Percentiles rank a stretch among this genome's conserved stretches.
Conservation (phyloP, 2,329 filamentous ascomycete genomes). For the Trichoderma sp. region DNA sequence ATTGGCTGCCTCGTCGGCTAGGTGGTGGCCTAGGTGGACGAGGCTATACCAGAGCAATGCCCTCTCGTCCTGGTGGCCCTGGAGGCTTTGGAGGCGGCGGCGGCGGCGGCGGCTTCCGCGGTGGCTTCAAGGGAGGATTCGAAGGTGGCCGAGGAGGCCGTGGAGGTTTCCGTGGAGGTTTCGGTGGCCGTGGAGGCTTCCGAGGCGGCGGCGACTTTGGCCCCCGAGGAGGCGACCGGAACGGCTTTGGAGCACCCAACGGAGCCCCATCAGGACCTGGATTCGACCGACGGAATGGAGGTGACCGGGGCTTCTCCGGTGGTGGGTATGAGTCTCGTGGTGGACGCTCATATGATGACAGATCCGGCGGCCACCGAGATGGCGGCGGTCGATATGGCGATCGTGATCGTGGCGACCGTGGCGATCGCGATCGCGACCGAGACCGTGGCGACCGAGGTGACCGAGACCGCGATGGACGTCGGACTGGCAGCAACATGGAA, state of each 20-base stretch:
- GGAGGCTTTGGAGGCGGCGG: conserved; percentile 53
- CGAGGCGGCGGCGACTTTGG: conserved; percentile 42
- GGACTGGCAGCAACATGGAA: conserved; percentile 78
- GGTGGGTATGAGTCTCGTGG: conserved; percentile 57
- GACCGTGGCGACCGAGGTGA: conserved; percentile 31
- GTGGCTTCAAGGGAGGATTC: conserved; percentile 42
- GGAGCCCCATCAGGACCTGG: conserved; percentile 61
- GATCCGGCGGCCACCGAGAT: conserved; percentile 51
- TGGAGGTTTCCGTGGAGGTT: conserved; percentile 50
- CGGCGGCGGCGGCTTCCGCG: conserved; percentile 45
- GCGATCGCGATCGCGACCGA: conserved; percentile 38
- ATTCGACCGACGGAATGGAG: conserved; percentile 44
- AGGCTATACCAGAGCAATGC: conserved; percentile 81
- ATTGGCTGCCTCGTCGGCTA: conserved; percentile 87
- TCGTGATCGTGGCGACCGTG: conserved; percentile 43
- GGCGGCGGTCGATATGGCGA: conserved; percentile 42
- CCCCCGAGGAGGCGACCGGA: conserved; percentile 37
- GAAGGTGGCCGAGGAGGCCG: conserved; percentile 49
- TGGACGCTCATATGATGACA: conserved; percentile 60
- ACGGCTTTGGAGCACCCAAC: conserved; percentile 51
- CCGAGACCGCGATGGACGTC: conserved; percentile 36
- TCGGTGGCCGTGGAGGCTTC: conserved; percentile 29
- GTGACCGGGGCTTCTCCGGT: conserved; percentile 40
- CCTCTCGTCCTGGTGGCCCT: conserved; percentile 65
- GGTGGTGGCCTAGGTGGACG: conserved; percentile 90